Conservation (phyloP, 306 rosid genomes). For the Astragalus glycyphyllos region DNA sequence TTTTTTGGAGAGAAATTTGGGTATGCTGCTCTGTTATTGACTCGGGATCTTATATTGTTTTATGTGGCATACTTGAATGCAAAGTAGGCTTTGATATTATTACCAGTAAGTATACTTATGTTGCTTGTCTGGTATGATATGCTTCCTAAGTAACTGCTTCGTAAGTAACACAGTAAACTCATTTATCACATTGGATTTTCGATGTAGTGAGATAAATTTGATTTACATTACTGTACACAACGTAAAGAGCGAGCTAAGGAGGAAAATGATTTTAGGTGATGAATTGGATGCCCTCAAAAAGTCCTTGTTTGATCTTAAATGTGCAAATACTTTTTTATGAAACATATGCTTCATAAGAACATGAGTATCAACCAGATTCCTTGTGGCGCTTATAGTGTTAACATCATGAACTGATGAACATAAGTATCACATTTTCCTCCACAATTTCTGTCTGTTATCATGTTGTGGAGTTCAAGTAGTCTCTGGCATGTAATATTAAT, state of each 20-base stretch:
- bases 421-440: no score
- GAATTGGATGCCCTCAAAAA: not conserved
- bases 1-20: conserved; percentile 44
- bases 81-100: conserved; percentile 27
- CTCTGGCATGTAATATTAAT: no score
- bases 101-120: conserved; percentile 15
- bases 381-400: no score
- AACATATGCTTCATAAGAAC: not conserved
- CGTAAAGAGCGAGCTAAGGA: not conserved
- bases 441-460: no score
- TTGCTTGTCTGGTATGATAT: conserved; percentile 20
- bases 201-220: conserved; percentile 5
- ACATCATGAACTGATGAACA: no score
- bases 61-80: conserved; percentile 18
- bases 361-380: not conserved
- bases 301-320: not conserved
- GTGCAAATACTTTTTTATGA: not conserved
- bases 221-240: conserved; percentile 11
- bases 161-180: not conserved
- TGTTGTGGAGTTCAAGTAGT: no score
- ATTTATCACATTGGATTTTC: not conserved
- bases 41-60: not conserved
- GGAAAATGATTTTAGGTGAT: conserved; percentile 23
- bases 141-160: conserved; percentile 26
- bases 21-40: conserved; percentile 43